phyloP scores from a whole-genome alignment of 169 alveolate genomes.

The Theileria parva region DNA sequence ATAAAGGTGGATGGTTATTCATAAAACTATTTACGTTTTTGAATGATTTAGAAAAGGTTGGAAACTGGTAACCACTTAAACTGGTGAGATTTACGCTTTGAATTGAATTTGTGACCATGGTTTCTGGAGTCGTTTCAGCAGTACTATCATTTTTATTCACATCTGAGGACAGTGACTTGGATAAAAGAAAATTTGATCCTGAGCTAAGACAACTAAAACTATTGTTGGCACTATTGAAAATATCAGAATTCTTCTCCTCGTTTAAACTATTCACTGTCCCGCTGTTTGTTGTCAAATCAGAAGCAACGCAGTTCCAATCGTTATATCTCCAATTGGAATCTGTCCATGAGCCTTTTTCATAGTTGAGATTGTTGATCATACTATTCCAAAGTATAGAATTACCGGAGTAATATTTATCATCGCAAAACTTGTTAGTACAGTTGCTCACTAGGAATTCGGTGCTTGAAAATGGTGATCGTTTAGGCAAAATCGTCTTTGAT shows the following conservation, averaged over 20 bases:
- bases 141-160: conserved; percentile 3
- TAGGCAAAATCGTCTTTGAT: conserved; percentile 1
- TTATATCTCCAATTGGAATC: background rate
- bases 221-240: background rate
- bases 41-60: background rate
- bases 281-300: conserved; percentile 13
- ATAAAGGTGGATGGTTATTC: conserved; percentile 19
- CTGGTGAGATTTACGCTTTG: conserved; percentile 1
- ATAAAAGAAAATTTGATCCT: background rate
- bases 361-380: conserved; percentile 12
- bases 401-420: background rate
- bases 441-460: background rate
- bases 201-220: background rate
- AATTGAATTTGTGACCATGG: background rate
- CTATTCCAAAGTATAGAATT: conserved; percentile 13
- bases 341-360: conserved; percentile 4
- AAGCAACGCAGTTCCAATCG: conserved; percentile 6
- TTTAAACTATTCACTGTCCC: conserved; percentile 7
- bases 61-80: background rate
- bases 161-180: conserved; percentile 3
- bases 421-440: background rate
- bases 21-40: conserved; percentile 15
- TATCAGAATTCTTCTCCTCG: conserved; percentile 11
- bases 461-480: background rate
- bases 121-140: conserved; percentile 13